A percentile compares a stretch with the other conserved stretches of the same genome.
These are phyloP conservation scores for Hordeum pubiflorum DNA, from an alignment of 202 grass and related monocot genomes.

Conservation along the genomic window DNA sequence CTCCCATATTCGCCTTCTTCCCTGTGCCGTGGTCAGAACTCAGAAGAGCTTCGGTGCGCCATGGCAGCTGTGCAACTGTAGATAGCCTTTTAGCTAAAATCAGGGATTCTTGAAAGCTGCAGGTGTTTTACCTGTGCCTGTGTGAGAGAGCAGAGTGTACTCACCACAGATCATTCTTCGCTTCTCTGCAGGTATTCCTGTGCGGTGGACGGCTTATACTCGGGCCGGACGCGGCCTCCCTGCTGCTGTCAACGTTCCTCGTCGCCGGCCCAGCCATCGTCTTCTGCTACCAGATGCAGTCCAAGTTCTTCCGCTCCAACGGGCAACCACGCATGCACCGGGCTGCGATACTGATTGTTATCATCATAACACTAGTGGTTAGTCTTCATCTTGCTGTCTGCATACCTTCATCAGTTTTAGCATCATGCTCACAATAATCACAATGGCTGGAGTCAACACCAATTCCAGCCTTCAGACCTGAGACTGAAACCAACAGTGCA, in stretches of 20 bases:
- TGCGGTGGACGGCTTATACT: slow-evolving; percentile 54
- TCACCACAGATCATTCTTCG: neutral
- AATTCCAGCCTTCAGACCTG: neutral
- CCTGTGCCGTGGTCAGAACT: neutral
- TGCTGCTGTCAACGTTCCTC: slow-evolving; percentile 40
- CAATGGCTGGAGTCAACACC: neutral
- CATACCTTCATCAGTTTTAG: neutral
- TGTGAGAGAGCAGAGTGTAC: neutral
- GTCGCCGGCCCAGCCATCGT: slow-evolving; percentile 30
- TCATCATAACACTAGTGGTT: slow-evolving; percentile 34
- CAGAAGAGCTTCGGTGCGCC: neutral
- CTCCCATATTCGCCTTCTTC: neutral
- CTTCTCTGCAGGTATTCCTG: slow-evolving; percentile 48
- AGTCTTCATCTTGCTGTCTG: slow-evolving; percentile 11
- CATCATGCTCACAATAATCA: neutral
- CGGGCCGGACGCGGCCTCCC: slow-evolving; percentile 45
- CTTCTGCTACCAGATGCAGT: slow-evolving; percentile 44
- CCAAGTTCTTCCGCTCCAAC: slow-evolving; percentile 9
- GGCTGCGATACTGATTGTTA: slow-evolving; percentile 15
- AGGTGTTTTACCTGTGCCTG: neutral
- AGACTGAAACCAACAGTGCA: slow-evolving; percentile 3
- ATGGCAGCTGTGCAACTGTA: neutral
- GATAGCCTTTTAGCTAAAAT: neutral
- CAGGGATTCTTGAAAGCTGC: neutral
- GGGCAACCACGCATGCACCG: slow-evolving; percentile 3